phyloP scores from a whole-genome alignment of 768 basidiomycete species.

The Goffeauzyma gilvescens region DNA sequence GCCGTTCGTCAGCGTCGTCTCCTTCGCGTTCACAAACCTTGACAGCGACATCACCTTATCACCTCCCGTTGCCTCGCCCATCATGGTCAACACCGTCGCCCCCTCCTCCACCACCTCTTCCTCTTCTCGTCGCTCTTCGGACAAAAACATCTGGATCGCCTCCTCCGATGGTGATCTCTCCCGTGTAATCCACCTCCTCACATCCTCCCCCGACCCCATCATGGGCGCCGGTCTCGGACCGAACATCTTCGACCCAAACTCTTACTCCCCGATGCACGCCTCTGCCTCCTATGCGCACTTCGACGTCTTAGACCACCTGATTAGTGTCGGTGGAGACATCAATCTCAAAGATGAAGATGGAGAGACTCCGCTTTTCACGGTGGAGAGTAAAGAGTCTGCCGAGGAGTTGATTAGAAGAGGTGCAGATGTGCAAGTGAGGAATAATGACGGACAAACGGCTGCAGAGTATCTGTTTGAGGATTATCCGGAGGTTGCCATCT shows the following conservation, averaged over 20 bases:
- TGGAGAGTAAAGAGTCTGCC: slow-evolving; percentile 62
- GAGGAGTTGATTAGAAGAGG: slow-evolving; percentile 60
- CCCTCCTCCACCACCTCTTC: too few relatives aligned
- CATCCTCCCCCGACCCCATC: slow-evolving; percentile 36
- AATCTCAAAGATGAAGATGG: slow-evolving; percentile 71
- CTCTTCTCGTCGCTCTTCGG: slow-evolving; percentile 5
- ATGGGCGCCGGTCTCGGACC: slow-evolving; percentile 39
- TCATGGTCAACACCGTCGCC: neutral
- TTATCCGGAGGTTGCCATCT: slow-evolving; percentile 21
- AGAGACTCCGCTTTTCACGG: slow-evolving; percentile 80
- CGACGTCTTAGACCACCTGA: slow-evolving; percentile 54
- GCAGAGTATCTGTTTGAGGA: slow-evolving; percentile 25
- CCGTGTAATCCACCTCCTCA: slow-evolving; percentile 26
- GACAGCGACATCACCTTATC: too few relatives aligned
- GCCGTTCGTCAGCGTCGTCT: too few relatives aligned
- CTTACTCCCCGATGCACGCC: slow-evolving; percentile 49
- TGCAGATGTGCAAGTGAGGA: slow-evolving; percentile 44
- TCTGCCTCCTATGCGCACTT: slow-evolving; percentile 81
- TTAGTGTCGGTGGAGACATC: slow-evolving; percentile 67
- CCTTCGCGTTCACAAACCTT: too few relatives aligned
- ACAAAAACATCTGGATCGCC: slow-evolving; percentile 72
- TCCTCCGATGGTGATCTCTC: slow-evolving; percentile 71
- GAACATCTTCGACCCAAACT: slow-evolving; percentile 47
- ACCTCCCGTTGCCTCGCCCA: too few relatives aligned
- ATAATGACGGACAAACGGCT: slow-evolving; percentile 53